A percentile compares a stretch with the other conserved stretches of the same genome.
phyloP scores from a whole-genome alignment of 176 grass and related monocot genomes.

The Triticum aestivum region DNA sequence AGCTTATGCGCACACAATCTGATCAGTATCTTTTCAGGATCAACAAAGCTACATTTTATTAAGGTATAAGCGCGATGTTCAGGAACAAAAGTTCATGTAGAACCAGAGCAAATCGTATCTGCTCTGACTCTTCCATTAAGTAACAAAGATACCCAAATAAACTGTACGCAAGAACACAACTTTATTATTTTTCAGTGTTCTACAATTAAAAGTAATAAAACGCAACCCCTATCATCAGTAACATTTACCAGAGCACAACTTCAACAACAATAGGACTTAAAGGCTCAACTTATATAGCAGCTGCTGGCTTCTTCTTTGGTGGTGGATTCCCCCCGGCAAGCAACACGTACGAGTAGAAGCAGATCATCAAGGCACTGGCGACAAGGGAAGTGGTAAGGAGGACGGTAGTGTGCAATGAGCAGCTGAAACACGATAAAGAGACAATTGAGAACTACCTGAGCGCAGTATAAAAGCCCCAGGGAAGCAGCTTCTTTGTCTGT shows the following conservation, averaged over 20 bases:
- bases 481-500: constrained; percentile 81
- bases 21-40: not conserved
- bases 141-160: not conserved
- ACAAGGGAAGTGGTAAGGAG: constrained; percentile 5
- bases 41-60: constrained; percentile 12
- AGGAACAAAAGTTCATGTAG: not conserved
- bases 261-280: not conserved
- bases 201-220: not conserved
- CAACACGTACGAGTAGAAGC: constrained; percentile 82
- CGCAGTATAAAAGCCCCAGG: constrained; percentile 57
- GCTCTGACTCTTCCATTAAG: not conserved
- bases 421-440: constrained; percentile 5
- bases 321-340: constrained; percentile 78
- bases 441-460: constrained; percentile 45
- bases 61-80: not conserved
- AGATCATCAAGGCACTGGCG: constrained; percentile 66
- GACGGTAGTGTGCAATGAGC: not conserved
- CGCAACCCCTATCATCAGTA: not conserved
- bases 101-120: not conserved
- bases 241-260: not conserved
- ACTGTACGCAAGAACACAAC: constrained; percentile 6
- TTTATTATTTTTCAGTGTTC: not conserved
- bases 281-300: constrained; percentile 31
- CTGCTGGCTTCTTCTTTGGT: constrained; percentile 59
- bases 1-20: not conserved